Evolutionary conservation across 2,329 filamentous ascomycete species (phyloP).

Genomic region (Remersonia thermophila): DNA sequence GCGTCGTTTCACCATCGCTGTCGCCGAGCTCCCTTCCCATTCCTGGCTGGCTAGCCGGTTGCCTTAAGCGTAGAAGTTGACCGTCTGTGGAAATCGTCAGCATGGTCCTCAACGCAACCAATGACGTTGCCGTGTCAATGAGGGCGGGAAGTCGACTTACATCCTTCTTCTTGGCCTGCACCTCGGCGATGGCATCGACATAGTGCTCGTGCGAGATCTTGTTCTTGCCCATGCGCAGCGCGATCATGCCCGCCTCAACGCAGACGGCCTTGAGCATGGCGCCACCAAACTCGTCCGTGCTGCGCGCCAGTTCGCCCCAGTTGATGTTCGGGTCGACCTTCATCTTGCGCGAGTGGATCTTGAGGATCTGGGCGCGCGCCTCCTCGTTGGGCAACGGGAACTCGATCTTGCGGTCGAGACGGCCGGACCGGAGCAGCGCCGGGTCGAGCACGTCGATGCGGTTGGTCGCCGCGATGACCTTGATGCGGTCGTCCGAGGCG

Average conservation of each 20-base stretch:
- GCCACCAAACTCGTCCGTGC: constrained; percentile 96
- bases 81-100: constrained; percentile 14
- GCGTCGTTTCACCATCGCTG: too few relatives aligned
- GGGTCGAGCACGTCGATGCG: constrained; percentile 89
- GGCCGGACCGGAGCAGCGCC: constrained; percentile 78
- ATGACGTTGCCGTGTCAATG: not conserved
- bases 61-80: constrained; percentile 30
- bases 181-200: constrained; percentile 94
- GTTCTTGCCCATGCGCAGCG: constrained; percentile 80
- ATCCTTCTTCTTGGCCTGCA: constrained; percentile 93
- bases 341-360: constrained; percentile 98
- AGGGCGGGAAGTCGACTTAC: constrained; percentile 36
- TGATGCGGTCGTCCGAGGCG: constrained; percentile 91
- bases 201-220: constrained; percentile 98
- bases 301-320: constrained; percentile 89
- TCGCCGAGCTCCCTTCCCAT: too few relatives aligned
- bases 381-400: constrained; percentile 98
- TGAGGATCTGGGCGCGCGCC: constrained; percentile 88
- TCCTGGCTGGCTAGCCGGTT: not conserved
- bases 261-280: constrained; percentile 97
- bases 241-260: constrained; percentile 98
- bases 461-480: constrained; percentile 90
- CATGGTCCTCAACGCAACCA: not conserved
- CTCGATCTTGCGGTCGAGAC: constrained; percentile 93
- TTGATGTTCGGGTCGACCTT: constrained; percentile 86